A percentile compares a stretch with the other conserved stretches of the same genome.
These are phyloP conservation scores for Fusarium annulatum DNA, from an alignment of 2,329 filamentous ascomycete genomes.

Conservation along the genomic window DNA sequence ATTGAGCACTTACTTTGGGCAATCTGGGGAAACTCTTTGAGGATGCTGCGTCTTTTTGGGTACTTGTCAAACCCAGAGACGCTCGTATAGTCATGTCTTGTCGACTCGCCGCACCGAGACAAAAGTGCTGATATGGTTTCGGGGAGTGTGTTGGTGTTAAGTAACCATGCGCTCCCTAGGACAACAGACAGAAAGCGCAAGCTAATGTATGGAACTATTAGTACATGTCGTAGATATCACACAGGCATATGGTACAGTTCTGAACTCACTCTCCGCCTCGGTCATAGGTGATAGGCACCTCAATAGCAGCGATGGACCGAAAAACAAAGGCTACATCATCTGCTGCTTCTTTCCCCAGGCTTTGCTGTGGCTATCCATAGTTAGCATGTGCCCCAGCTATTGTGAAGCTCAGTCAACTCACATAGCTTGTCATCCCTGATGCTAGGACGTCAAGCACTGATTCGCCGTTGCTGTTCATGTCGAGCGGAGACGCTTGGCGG, in stretches of 20 bases:
- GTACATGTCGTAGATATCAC: rapidly evolving
- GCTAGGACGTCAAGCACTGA: neutral
- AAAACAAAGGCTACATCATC: neutral
- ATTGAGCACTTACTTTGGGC: neutral
- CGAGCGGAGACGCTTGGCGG: neutral
- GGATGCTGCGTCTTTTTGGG: rapidly evolving
- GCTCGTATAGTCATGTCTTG: neutral
- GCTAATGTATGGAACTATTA: rapidly evolving
- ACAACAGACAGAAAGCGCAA: neutral
- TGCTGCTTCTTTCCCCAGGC: neutral
- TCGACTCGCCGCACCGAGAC: neutral
- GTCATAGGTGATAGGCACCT: neutral
- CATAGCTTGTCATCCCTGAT: neutral
- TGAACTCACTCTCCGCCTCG: neutral
- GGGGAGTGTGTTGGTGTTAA: rapidly evolving
- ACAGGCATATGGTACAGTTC: neutral
- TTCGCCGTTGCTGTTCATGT: neutral
- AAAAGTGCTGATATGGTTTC: neutral
- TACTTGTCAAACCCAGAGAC: rapidly evolving
- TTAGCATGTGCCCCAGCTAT: neutral
- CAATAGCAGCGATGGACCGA: neutral
- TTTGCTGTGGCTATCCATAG: rapidly evolving
- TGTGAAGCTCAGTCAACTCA: neutral
- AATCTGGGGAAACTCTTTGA: rapidly evolving
- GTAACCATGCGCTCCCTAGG: neutral